phyloP scores from a whole-genome alignment of 129 eudicot species.

The Gnaphalium uliginosum region DNA sequence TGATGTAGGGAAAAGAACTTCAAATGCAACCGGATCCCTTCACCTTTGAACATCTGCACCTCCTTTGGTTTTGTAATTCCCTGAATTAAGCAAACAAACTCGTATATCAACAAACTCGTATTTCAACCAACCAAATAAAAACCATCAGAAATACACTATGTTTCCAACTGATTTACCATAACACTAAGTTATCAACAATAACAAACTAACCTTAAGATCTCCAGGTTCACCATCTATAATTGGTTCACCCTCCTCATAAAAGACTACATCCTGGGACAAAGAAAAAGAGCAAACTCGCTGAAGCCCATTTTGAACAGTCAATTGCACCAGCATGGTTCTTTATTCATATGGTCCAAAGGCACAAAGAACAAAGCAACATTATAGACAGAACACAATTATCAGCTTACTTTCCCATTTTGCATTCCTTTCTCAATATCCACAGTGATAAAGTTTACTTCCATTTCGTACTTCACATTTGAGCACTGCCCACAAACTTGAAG shows the following conservation, averaged over 20 bases:
- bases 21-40: conserved; percentile 96
- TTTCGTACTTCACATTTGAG: conserved; percentile 77
- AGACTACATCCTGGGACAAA: conserved; percentile 65
- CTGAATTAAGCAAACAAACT: conserved; percentile 30
- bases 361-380: background rate
- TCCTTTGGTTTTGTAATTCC: conserved; percentile 89
- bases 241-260: conserved; percentile 93
- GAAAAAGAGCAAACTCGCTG: background rate
- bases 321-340: conserved; percentile 37
- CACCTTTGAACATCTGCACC: conserved; percentile 91
- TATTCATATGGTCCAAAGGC: background rate
- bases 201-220: conserved; percentile 71
- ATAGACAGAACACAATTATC: background rate
- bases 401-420: conserved; percentile 89
- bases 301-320: conserved; percentile 34
- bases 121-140: background rate
- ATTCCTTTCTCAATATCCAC: conserved; percentile 98
- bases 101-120: too few species aligned
- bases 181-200: conserved; percentile 9
- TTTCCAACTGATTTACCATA: background rate
- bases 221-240: conserved; percentile 92
- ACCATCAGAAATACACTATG: background rate
- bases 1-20: conserved; percentile 87
- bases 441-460: conserved; percentile 79
- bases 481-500: conserved; percentile 91